Percentiles rank a stretch among this genome's conserved stretches.
phyloP scores from a whole-genome alignment of 2,329 filamentous ascomycete genomes.

The Ophiostoma sp. region DNA sequence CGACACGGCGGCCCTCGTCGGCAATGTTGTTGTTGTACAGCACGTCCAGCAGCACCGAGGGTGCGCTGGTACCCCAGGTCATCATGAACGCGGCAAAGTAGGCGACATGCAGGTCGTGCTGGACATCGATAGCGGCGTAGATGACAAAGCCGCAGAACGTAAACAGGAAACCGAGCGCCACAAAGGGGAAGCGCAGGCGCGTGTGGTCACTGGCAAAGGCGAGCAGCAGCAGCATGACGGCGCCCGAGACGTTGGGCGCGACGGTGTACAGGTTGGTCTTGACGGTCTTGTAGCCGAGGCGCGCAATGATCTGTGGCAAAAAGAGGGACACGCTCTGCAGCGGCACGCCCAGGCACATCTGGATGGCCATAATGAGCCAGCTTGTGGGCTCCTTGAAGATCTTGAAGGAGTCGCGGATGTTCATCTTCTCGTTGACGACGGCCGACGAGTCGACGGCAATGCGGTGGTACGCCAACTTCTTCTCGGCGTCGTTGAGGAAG shows the following conservation, averaged over 20 bases:
- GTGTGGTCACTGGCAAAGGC: slow-evolving; percentile 65
- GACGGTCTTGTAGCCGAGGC: slow-evolving; percentile 35
- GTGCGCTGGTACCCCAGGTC: slow-evolving; percentile 72
- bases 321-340: slow-evolving; percentile 45
- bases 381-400: slow-evolving; percentile 49
- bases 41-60: slow-evolving; percentile 60
- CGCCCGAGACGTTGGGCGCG: slow-evolving; percentile 70
- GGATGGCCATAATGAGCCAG: slow-evolving; percentile 48
- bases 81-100: slow-evolving; percentile 79
- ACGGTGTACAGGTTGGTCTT: slow-evolving; percentile 77
- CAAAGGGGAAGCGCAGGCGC: slow-evolving; percentile 67
- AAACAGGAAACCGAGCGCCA: slow-evolving; percentile 66
- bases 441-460: slow-evolving; percentile 71
- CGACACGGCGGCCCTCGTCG: slow-evolving; percentile 65
- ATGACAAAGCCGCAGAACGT: slow-evolving; percentile 75
- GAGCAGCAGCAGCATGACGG: slow-evolving; percentile 64
- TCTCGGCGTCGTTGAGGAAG: slow-evolving; percentile 63
- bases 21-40: slow-evolving; percentile 79
- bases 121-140: slow-evolving; percentile 60
- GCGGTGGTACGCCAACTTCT: slow-evolving; percentile 63
- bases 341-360: slow-evolving; percentile 56
- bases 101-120: slow-evolving; percentile 56
- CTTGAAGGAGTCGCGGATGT: slow-evolving; percentile 45
- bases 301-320: slow-evolving; percentile 28
- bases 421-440: slow-evolving; percentile 49